Base-by-base conservation (phyloP, 495 filamentous ascomycete genomes). In the Lasiosphaeriaceae sp. region DNA sequence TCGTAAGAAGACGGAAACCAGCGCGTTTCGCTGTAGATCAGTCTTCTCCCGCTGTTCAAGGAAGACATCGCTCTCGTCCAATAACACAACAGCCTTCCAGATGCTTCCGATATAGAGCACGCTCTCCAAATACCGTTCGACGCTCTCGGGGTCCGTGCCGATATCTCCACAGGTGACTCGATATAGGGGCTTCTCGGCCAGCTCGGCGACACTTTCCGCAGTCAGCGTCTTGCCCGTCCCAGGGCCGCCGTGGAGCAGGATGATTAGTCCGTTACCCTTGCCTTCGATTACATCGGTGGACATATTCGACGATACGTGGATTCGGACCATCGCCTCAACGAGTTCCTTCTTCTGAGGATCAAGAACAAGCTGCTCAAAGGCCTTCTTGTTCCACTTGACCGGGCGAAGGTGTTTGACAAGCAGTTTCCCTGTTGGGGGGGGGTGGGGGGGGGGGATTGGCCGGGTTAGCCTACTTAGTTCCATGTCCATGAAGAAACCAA, bases 221-320 rank as follows among this genome's bases (percentile, higher is more conserved):
- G 81, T 84, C 0, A 78, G 56, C 1, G 82, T 83, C 55, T 85
- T 83, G 0, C 80, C 80, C 2, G 73, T 73, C 0, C 80, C 80
- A 1, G 80, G 78, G 1, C 64, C 67, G 3, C 80, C 81, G 47
- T 80, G 78, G 20, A 52, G 31, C 2, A 52, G 35, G 9, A 52
- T 52, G 50, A 52, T 52, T 9, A 52, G 50, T 5, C 80, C 81
- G 22, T 76, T 77, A 1, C 80, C 82, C 58, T 82, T 82, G 21
- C 70, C 70, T 11, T 61, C 56, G 11, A 79, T 77, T 1, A 79
- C 47, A 55, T 79, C 76, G 5, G 68, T 74, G n/a, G n/a, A n/a
- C n/a, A n/a, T n/a, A n/a, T n/a, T n/a, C n/a, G n/a, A 0, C 57
- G 61, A 45, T 58, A 66, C 14, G 67, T 65, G 0, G 66, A 34